Base-by-base conservation (phyloP, 2,329 filamentous ascomycete species). In the Fusarium euwallaceae region DNA sequence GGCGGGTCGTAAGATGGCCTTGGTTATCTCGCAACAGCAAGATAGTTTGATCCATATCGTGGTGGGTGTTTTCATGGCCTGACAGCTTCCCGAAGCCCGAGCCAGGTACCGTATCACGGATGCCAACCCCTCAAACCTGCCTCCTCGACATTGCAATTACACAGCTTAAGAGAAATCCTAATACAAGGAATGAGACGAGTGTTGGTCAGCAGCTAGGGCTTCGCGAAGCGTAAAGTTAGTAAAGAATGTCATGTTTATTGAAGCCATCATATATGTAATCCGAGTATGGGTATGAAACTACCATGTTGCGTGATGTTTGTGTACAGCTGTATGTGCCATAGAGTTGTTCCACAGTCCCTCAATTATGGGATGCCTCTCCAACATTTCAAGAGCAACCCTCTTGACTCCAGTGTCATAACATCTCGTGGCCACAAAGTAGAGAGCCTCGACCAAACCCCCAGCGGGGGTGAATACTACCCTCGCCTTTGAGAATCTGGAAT, bases 371-470 rank as follows among this genome's bases (percentile, higher is more conserved):
- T 22, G 16, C 2, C 29, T 22, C 12, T 14, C 14, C 29, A 67
- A 55, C 2, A 67, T 45, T 20, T 34, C 20, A 12, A 58, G 7
- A 7, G 59, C 65, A 17, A 20, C 22, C 14, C 8, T 12, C 3
- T 48, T 51, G 3, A 29, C 22, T 8, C 4, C 14, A 1, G 16
- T 3, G 6, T 58, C 29, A 12, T n/a, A 5, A 4, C 17, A 45
- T n/a, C 22, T 14, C 10, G 48, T 59, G 8, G 65, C 51, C 58
- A 58, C 65, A 17, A 67, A 67, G 4, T 56, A 67, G 6, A 67
- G 27, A 2, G 48, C 65, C 48, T 67, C 59, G 29, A 67, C 37
- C 27, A 63, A 58, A 4, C 65, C 65, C 12, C 48, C 65, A 10
- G 43, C 20, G 6, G 59, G 48, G 14, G 22, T 67, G n/a, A 51